Base-by-base conservation (phyloP, 768 basidiomycete species). In the Chalciporus sphaerocephalus region DNA sequence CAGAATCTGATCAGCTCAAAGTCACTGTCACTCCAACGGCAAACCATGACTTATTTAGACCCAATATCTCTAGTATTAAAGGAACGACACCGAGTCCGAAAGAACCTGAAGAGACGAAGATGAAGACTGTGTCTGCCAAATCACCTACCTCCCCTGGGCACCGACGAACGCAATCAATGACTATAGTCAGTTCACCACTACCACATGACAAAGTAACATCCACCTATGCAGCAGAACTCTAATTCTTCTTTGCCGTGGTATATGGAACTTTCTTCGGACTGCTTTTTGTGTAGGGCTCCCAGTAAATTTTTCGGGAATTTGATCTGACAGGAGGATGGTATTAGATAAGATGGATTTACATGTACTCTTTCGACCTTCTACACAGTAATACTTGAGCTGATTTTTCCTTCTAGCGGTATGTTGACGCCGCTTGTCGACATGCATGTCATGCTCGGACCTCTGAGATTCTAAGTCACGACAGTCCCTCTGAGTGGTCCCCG, bases 121-220 rank as follows among this genome's bases (percentile, higher is more conserved):
- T 24, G n/a, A n/a, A n/a, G n/a, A 2, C 28, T 34, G 4, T 30
- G 38, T 20, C 25, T 30, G 25, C 38, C 32, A 30, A 30, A 44
- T 27, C 25, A 5, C 51, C 55, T 5, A 40, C 48, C 4, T 49
- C 57, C 4, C 53, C 44, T 3, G 49, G 44, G 5, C 64, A 55
- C 23, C 39, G 64, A 42, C 63, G 64, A 16, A 51, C 65, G 23
- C 61, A 32, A 25, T 65, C 64, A 0, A 48, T 65, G 60, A 45
- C 64, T 3, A 61, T 50, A 48, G 55, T 62, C 34, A 50, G 41
- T 2, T 51, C 62, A 4, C 52, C 60, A 10, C 25, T 42, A 23
- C 30, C 51, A 8, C 34, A 40, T 44, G 42, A 56, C 22, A 36
- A 44, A 8, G 34, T 47, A 15, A 48, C 51, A 16, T 21, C 55